Evolutionary conservation across 495 filamentous ascomycete genomes (phyloP), one percentile per base, ranked within the genome.

Genomic region (Penicillium cinerascens): DNA sequence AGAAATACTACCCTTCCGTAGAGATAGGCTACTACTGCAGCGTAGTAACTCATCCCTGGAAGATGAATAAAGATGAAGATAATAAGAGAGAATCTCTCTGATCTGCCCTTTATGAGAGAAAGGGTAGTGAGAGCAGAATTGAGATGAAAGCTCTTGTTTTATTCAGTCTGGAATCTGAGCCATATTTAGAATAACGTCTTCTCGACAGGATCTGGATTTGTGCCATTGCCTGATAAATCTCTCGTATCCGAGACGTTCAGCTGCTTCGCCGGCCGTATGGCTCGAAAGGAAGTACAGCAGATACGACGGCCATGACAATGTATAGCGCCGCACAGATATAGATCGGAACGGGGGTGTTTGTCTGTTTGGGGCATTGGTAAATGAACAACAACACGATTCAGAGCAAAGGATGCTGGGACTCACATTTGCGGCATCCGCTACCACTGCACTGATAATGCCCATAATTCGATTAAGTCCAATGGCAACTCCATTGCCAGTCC

Each of bases 391-490:
- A 26, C 18, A 47, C 3, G 4, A 4, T 21, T 17, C 13, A 1
- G 36, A 17, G 16, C 3, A 25, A 50, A 18, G 10, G 13, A 27
- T 7, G 7, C 20, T n/a, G 8, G 11, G 3, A 61, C 68, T 44
- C 37, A 71, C 68, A 63, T 86, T 63, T 0, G 82, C 80, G 23
- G 71, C 72, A 10, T 82, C 78, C 0, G 78, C 85, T 18, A 90
- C 78, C 23, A 90, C 71, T 2, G 86, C 85, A 18, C 78, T 82
- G 45, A 90, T 45, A 47, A 89, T 88, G 11, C 86, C 86, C 84
- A 88, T 88, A 54, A 88, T 66, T 15, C 87, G 78, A 61, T 88
- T 88, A 25, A 80, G 77, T 0, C 77, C 84, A 20, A 88, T 85
- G 5, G 82, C 79, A 43, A 90, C 75, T 10, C 86, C 86, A 55